Evolutionary conservation across 345 rosid species (phyloP).

Genomic region (Gossypium arboreum): DNA sequence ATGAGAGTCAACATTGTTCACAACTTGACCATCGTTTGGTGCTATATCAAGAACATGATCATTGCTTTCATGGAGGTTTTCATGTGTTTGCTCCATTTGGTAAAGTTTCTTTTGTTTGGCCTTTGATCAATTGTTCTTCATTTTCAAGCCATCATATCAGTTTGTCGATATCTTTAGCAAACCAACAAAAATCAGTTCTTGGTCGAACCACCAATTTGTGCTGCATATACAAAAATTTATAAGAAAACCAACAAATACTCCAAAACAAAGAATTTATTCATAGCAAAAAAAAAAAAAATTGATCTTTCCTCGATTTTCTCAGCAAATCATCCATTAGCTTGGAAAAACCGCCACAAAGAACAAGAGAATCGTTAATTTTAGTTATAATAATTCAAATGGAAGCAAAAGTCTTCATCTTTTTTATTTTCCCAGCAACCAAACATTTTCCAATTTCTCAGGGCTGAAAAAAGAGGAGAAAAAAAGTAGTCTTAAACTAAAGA

Average conservation of each 20-base stretch:
- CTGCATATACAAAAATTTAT: neutral
- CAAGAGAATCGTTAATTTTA: neutral
- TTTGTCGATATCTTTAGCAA: neutral
- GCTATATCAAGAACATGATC: slow-evolving; percentile 13
- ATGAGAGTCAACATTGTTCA: slow-evolving; percentile 5
- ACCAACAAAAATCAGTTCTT: slow-evolving; percentile 7
- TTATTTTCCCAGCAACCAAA: slow-evolving; percentile 10
- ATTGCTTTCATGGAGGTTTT: slow-evolving; percentile 2
- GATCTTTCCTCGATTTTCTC: slow-evolving; percentile 4
- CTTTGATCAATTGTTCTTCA: slow-evolving; percentile 3
- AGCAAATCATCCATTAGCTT: neutral
- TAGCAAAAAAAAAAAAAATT: neutral
- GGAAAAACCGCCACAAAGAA: neutral
- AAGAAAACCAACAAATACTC: neutral
- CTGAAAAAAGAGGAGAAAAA: neutral
- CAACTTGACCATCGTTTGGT: slow-evolving; percentile 3
- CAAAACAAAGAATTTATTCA: slow-evolving; percentile 7
- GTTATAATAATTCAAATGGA: neutral
- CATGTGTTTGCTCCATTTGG: slow-evolving; percentile 13
- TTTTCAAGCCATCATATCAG: neutral
- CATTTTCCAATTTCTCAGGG: neutral
- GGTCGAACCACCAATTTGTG: slow-evolving; percentile 4
- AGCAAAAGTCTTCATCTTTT: neutral
- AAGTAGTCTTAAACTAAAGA: neutral
- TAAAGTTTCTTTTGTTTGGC: neutral